phyloP scores from a whole-genome alignment of 2,329 filamentous ascomycete genomes.

The Trichoderma simmonsii region DNA sequence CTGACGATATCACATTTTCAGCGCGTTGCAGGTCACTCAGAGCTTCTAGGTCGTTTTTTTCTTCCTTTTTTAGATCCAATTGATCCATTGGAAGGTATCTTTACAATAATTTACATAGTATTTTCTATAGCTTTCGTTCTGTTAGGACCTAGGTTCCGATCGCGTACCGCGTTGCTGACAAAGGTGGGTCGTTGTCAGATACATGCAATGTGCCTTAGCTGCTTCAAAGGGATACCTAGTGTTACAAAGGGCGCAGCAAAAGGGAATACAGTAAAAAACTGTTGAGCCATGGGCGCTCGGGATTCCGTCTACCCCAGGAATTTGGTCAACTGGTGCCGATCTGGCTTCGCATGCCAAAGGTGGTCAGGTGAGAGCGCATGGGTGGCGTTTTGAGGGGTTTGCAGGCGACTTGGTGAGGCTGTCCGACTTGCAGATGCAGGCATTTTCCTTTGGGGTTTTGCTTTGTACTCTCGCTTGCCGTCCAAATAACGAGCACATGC shows the following conservation, averaged over 20 bases:
- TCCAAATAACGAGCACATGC: neutral
- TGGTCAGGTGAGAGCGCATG: constrained; percentile 13
- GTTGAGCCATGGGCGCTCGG: neutral
- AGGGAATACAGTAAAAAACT: neutral
- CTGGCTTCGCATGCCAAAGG: constrained; percentile 9
- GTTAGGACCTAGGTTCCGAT: no score
- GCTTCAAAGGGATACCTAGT: no score
- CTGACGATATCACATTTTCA: no score
- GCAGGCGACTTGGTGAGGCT: constrained; percentile 1
- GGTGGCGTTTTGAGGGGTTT: constrained; percentile 1
- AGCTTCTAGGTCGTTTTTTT: no score
- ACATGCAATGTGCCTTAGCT: no score
- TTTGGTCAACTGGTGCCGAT: constrained; percentile 4
- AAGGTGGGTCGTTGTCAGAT: no score
- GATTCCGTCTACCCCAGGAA: constrained; percentile 5
- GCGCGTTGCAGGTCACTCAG: no score
- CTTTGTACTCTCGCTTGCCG: neutral
- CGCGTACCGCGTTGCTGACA: no score
- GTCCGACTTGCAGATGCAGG: neutral
- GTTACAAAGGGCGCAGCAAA: neutral
- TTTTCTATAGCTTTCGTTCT: no score
- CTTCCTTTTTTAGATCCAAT: no score
- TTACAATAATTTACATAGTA: no score
- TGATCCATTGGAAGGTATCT: no score
- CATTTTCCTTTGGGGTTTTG: neutral